Conservation (phyloP, 1,284 basidiomycete species). For the Moesziomyces aphidis region DNA sequence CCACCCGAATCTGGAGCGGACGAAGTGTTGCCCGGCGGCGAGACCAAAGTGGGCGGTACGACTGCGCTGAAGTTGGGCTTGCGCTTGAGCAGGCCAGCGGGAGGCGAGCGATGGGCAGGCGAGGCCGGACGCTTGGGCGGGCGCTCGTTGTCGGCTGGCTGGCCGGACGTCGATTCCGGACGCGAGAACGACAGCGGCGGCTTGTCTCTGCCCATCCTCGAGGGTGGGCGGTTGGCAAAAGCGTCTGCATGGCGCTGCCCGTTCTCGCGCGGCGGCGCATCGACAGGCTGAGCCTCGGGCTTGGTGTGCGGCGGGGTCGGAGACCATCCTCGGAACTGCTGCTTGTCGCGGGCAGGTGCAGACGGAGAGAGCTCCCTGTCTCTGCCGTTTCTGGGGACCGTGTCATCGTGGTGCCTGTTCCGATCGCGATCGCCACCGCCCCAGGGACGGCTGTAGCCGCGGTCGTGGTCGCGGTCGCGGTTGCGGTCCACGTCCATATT, state of each 20-base stretch:
- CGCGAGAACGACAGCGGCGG: constrained; percentile 23
- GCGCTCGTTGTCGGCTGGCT: background rate
- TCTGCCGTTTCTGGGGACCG: constrained; percentile 6
- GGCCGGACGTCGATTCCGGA: background rate
- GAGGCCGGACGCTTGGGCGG: constrained; percentile 29
- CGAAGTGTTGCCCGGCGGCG: background rate
- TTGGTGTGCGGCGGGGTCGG: constrained; percentile 26
- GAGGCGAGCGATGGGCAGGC: constrained; percentile 23
- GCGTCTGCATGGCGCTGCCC: background rate
- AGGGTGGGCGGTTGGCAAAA: constrained; percentile 16
- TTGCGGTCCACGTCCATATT: constrained; percentile 2
- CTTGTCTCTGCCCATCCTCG: constrained; percentile 28
- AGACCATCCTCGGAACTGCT: constrained; percentile 19
- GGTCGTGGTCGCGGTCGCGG: constrained; percentile 3
- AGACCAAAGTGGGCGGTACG: constrained; percentile 15
- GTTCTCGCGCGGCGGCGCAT: constrained; percentile 8
- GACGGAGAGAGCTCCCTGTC: constrained; percentile 16
- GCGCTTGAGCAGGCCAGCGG: constrained; percentile 41
- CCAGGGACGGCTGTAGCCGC: constrained; percentile 2
- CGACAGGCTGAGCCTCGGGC: background rate
- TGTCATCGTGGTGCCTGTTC: constrained; percentile 1
- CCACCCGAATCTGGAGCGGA: background rate
- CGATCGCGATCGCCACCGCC: background rate
- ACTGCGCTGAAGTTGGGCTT: constrained; percentile 42
- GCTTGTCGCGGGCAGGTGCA: background rate